Conservation (phyloP, 768 basidiomycete species). For the Neoboletus subvelutipes region DNA sequence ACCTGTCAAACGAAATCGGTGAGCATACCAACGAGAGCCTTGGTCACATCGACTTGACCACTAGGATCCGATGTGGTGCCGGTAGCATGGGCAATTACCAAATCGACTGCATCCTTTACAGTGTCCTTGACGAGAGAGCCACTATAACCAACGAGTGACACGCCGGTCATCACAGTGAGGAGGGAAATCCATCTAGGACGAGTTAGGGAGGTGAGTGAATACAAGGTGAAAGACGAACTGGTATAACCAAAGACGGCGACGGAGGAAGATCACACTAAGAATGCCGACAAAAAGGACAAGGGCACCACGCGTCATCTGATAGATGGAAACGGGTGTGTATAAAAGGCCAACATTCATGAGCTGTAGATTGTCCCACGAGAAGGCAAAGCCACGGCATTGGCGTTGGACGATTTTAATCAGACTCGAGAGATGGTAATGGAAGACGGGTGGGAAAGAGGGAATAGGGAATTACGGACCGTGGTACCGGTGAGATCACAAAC, state of each 20-base stretch:
- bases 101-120: constrained; percentile 45
- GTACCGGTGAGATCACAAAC: constrained; percentile 89
- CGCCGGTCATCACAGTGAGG: constrained; percentile 81
- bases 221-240: constrained; percentile 52
- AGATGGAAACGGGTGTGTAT: constrained; percentile 95
- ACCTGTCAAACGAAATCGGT: constrained; percentile 12
- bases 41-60: constrained; percentile 63
- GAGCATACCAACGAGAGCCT: constrained; percentile 65
- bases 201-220: constrained; percentile 1
- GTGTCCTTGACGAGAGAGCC: constrained; percentile 85
- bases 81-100: constrained; percentile 14
- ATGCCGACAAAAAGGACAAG: constrained; percentile 92
- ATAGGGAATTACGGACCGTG: constrained; percentile 55
- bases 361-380: constrained; percentile 28
- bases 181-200: constrained; percentile 81
- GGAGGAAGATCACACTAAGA: constrained; percentile 88
- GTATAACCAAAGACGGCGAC: constrained; percentile 80
- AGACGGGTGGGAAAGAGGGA: constrained; percentile 9
- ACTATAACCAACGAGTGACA: constrained; percentile 82
- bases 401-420: constrained; percentile 5
- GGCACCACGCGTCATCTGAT: constrained; percentile 94
- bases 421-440: constrained; percentile 8
- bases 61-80: constrained; percentile 42
- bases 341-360: constrained; percentile 96
- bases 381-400: constrained; percentile 20